Percentiles rank a stretch among this genome's conserved stretches.
Evolutionary conservation across 2,329 filamentous ascomycete genomes (phyloP).

Genomic region (Ascochyta fabae): DNA sequence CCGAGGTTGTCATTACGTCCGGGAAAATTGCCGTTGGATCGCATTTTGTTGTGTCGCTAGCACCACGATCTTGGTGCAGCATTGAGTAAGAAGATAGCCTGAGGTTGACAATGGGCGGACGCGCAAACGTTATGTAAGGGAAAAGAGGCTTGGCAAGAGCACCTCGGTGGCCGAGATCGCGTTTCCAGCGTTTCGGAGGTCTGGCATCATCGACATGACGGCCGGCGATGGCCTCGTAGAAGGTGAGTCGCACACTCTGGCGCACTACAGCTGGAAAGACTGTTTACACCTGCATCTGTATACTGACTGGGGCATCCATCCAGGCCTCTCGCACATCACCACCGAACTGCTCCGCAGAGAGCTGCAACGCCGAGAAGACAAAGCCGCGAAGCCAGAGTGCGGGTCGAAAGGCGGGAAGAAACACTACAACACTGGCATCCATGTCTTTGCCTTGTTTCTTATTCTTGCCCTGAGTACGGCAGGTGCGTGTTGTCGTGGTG

Average conservation of each 20-base stretch:
- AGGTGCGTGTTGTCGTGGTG: constrained; percentile 44
- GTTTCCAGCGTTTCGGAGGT: constrained; percentile 4
- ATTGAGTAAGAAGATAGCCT: not conserved
- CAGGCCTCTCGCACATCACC: constrained; percentile 47
- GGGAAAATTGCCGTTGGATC: constrained; percentile 11
- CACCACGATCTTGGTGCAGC: constrained; percentile 1
- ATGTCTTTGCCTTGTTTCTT: constrained; percentile 64
- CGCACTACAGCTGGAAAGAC: not conserved
- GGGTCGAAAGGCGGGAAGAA: constrained; percentile 57
- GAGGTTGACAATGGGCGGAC: constrained; percentile 4
- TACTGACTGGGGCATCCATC: constrained; percentile 22
- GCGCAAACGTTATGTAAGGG: constrained; percentile 18
- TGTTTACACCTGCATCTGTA: not conserved
- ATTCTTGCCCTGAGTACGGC: constrained; percentile 63
- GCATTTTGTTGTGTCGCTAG: constrained; percentile 1
- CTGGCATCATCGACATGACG: constrained; percentile 30
- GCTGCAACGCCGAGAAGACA: constrained; percentile 56
- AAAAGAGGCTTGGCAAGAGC: constrained; percentile 25
- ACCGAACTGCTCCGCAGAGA: constrained; percentile 57
- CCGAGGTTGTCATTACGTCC: constrained; percentile 2
- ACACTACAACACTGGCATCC: constrained; percentile 62
- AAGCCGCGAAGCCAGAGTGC: constrained; percentile 54
- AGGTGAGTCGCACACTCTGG: constrained; percentile 23
- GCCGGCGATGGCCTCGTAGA: constrained; percentile 19
- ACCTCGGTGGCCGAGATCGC: constrained; percentile 16